These are phyloP conservation scores for Fusarium mangiferae DNA, from an alignment of 2,329 filamentous ascomycete species.

Conservation along the genomic window DNA sequence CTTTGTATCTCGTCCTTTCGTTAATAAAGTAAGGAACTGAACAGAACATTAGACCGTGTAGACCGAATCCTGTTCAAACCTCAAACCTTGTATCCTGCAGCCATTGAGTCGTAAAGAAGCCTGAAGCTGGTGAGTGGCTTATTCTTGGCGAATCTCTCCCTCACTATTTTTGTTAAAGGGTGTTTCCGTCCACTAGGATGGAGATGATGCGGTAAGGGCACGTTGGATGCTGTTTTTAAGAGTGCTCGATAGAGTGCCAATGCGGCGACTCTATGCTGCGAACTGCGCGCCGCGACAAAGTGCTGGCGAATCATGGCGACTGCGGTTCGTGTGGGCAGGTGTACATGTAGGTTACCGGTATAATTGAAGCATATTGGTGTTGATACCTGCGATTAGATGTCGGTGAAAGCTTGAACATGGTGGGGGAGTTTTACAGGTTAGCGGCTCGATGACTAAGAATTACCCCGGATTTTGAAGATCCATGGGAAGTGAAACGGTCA, in stretches of 20 bases:
- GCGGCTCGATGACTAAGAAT: slow-evolving; percentile 26
- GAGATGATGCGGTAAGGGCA: slow-evolving; percentile 62
- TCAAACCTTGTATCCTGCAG: slow-evolving; percentile 73
- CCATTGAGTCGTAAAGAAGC: slow-evolving; percentile 70
- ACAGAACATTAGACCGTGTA: slow-evolving; percentile 1
- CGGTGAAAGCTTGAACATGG: neutral
- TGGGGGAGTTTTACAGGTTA: slow-evolving; percentile 21
- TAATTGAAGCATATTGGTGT: slow-evolving; percentile 18
- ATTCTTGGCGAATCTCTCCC: slow-evolving; percentile 71
- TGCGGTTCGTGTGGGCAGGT: neutral
- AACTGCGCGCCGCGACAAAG: slow-evolving; percentile 60
- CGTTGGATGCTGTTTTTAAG: slow-evolving; percentile 64
- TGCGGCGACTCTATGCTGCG: slow-evolving; percentile 66
- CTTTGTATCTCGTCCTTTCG: slow-evolving; percentile 50
- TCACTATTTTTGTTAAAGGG: slow-evolving; percentile 67
- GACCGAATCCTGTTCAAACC: neutral
- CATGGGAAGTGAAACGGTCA: neutral
- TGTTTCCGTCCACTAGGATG: slow-evolving; percentile 44
- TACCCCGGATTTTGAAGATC: slow-evolving; percentile 28
- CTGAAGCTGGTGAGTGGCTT: slow-evolving; percentile 65
- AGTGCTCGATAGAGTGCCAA: slow-evolving; percentile 79
- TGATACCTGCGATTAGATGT: neutral
- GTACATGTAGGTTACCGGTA: neutral
- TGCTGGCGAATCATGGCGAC: slow-evolving; percentile 43
- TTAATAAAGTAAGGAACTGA: slow-evolving; percentile 56